Evolutionary conservation across 2,329 filamentous ascomycete genomes (phyloP), one percentile per base, ranked within the genome.

Genomic region (Aphanocladium album): DNA sequence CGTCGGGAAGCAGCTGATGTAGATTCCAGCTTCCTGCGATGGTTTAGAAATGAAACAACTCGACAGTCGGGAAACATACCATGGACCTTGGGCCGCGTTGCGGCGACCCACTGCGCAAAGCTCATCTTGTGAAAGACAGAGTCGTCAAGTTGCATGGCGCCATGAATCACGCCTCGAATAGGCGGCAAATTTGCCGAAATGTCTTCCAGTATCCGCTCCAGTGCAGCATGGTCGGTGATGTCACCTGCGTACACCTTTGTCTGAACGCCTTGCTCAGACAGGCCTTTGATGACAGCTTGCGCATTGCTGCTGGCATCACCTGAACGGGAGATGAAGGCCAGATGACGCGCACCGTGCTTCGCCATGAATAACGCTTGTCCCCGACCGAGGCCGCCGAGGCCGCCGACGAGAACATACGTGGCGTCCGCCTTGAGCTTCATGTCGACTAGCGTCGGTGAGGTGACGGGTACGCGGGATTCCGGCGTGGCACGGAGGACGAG

Each of bases 161-260:
- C 67, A 47, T 78, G 74, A 25, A 79, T 66, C 2, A 78, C 66
- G 41, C 77, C 77, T 2, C 67, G 65, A 5, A 79, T 45, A 7
- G 70, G 70, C 62, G 67, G 9, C 60, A 67, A 54, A 62, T 64
- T 64, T 35, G 46, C 54, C 33, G 61, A 62, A 19, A 68, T 52
- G 3, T 49, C 46, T 5, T 17, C 16, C 5, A 49, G 12, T n/a
- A 63, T 62, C 8, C 60, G 62, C 54, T 69, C 63, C 21, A 75
- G 67, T 37, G 68, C 67, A 8, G 60, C 52, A 9, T 50, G 62
- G 55, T 67, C 66, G 47, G 68, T 66, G 11, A 73, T 70, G 57
- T 74, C 70, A 39, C 73, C 73, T 0, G 64, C 57, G 61, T 70
- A 70, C 19, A 69, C 66, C 1, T 57, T 62, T 9, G 53, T 11